phyloP scores from a whole-genome alignment of 805 yeast genomes.

The Candida wancherniae region DNA sequence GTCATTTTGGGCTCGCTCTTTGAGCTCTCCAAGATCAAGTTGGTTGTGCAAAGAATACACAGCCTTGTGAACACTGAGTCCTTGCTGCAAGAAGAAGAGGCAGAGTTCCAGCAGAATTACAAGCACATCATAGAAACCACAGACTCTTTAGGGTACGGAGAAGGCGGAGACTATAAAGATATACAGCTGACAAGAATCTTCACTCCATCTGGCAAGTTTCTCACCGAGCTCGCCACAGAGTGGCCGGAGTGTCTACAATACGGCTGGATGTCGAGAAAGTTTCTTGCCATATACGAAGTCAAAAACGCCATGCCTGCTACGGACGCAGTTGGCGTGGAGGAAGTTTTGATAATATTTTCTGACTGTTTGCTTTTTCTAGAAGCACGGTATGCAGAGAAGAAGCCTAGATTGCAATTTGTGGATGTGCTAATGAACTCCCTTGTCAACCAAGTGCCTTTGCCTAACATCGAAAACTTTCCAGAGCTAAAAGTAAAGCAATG shows the following conservation, averaged over 20 bases:
- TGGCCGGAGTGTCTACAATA: conserved; percentile 88
- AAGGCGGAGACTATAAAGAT: conserved; percentile 4
- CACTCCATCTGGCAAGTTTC: conserved; percentile 86
- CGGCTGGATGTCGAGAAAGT: conserved; percentile 85
- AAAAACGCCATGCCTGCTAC: conserved; percentile 17
- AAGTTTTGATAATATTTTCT: conserved; percentile 71
- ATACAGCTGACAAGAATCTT: conserved; percentile 46
- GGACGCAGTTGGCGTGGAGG: conserved; percentile 20
- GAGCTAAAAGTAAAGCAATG: conserved; percentile 62
- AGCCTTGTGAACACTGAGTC: conserved; percentile 43
- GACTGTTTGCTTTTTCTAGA: conserved; percentile 69
- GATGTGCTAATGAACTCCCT: conserved; percentile 88
- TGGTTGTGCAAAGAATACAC: conserved; percentile 60
- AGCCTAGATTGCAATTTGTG: conserved; percentile 53
- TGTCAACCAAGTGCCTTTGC: conserved; percentile 76
- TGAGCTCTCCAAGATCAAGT: conserved; percentile 65
- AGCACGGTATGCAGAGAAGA: conserved; percentile 38
- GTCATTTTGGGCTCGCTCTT: conserved; percentile 60
- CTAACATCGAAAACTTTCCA: conserved; percentile 49
- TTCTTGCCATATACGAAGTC: conserved; percentile 64
- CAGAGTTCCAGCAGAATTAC: conserved; percentile 35
- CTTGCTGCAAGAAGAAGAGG: conserved; percentile 14
- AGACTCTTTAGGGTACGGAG: conserved; percentile 76
- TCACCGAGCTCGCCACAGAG: conserved; percentile 74
- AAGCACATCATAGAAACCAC: conserved; percentile 58